These are phyloP conservation scores for Schizosaccharomyces lindneri DNA, from an alignment of 805 yeast species.

Conservation along the genomic window DNA sequence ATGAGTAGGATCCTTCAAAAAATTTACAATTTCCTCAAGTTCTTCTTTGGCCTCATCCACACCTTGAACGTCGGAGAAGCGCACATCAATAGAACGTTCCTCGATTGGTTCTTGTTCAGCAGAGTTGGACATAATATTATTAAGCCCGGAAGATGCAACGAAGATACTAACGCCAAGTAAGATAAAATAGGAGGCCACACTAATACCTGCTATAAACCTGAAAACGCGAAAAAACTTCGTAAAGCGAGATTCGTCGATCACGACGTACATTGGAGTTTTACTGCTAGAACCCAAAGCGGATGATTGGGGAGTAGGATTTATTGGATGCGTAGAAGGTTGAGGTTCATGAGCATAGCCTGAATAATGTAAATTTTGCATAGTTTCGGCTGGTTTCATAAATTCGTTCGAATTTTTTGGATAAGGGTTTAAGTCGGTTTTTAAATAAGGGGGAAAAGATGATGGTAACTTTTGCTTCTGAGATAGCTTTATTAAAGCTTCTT, in stretches of 20 bases:
- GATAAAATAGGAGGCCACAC: slow-evolving; percentile 57
- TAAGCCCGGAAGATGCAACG: slow-evolving; percentile 59
- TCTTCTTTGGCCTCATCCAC: slow-evolving; percentile 97
- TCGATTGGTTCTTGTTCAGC: slow-evolving; percentile 65
- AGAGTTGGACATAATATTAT: slow-evolving; percentile 38
- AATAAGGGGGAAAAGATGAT: neutral
- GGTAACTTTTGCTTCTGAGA: neutral
- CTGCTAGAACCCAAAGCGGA: neutral
- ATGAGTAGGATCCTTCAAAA: slow-evolving; percentile 82
- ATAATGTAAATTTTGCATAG: neutral
- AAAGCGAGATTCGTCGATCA: slow-evolving; percentile 63
- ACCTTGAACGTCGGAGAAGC: slow-evolving; percentile 79
- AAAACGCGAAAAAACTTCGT: slow-evolving; percentile 65
- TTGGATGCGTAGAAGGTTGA: neutral
- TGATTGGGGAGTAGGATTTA: neutral
- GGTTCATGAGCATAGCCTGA: neutral
- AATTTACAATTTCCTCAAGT: slow-evolving; percentile 92
- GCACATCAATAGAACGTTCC: slow-evolving; percentile 45
- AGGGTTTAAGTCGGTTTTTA: neutral
- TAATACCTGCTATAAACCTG: slow-evolving; percentile 67
- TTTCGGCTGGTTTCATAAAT: neutral
- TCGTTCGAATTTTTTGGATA: neutral
- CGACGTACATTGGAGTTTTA: slow-evolving; percentile 63
- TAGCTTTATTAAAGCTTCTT: neutral
- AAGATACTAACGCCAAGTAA: slow-evolving; percentile 53